Evolutionary conservation across 2,329 filamentous ascomycete genomes (phyloP).

Genomic region (Tothia fuscella): DNA sequence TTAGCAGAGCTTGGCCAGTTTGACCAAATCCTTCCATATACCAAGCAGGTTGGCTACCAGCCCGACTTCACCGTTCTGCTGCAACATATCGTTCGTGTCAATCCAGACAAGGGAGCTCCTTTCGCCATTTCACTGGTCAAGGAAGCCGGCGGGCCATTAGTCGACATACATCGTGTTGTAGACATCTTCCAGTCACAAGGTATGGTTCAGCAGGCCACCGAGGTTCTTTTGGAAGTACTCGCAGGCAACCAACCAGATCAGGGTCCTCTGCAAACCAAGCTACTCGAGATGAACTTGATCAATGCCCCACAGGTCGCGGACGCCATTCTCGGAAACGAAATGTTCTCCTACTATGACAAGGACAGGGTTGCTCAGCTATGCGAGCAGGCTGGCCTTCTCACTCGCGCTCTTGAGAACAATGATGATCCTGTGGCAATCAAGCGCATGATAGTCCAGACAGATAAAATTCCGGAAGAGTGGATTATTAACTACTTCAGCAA

Average conservation of each 20-base stretch:
- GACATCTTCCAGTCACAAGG: constrained; percentile 98
- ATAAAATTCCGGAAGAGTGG: constrained; percentile 86
- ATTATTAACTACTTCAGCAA: constrained; percentile 85
- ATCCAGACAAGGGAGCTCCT: constrained; percentile 86
- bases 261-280: constrained; percentile 80
- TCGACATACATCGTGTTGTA: constrained; percentile 88
- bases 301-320: constrained; percentile 96
- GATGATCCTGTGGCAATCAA: constrained; percentile 85
- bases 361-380: constrained; percentile 78
- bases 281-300: constrained; percentile 95
- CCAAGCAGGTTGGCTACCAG: constrained; percentile 71
- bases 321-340: constrained; percentile 93
- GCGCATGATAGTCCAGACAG: constrained; percentile 73
- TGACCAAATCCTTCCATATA: constrained; percentile 90
- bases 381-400: constrained; percentile 72
- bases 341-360: constrained; percentile 97
- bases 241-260: constrained; percentile 94
- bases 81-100: constrained; percentile 82
- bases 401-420: constrained; percentile 75
- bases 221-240: constrained; percentile 91
- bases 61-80: constrained; percentile 92
- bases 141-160: constrained; percentile 71
- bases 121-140: constrained; percentile 90
- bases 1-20: constrained; percentile 95
- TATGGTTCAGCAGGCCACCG: constrained; percentile 94